Conservation (phyloP, 768 basidiomycete genomes). For the Leccinum olivaceopallidum region DNA sequence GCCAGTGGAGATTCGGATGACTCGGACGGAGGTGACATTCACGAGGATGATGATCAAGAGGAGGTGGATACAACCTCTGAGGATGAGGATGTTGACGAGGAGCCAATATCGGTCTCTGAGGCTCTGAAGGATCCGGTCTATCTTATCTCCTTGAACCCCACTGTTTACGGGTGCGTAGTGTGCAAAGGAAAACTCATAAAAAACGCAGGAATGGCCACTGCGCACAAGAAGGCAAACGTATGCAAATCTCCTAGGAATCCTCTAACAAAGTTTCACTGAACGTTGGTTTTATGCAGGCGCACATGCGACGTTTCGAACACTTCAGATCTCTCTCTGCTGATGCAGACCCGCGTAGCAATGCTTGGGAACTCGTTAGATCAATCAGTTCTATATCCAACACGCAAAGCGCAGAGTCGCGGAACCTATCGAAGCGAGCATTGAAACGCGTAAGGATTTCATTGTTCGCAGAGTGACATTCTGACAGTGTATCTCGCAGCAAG, state of each 20-base stretch:
- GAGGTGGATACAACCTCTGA: constrained; percentile 28
- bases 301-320: constrained; percentile 57
- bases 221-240: constrained; percentile 66
- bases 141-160: constrained; percentile 53
- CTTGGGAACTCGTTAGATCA: constrained; percentile 42
- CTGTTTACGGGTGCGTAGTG: constrained; percentile 58
- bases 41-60: constrained; percentile 27
- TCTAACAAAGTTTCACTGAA: not conserved
- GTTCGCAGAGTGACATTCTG: not conserved
- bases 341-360: constrained; percentile 45
- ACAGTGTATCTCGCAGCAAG: constrained; percentile 39
- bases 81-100: constrained; percentile 30
- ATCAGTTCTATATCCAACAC: constrained; percentile 8
- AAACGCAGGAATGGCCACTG: constrained; percentile 49
- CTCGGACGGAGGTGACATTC: constrained; percentile 22
- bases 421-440: constrained; percentile 57
- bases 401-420: constrained; percentile 13
- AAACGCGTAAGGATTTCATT: constrained; percentile 52
- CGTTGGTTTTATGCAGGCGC: constrained; percentile 45
- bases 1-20: constrained; percentile 24
- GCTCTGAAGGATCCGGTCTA: constrained; percentile 67
- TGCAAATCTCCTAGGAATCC: constrained; percentile 33
- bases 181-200: constrained; percentile 79
- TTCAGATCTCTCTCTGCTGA: constrained; percentile 44
- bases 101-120: constrained; percentile 53